phyloP scores from a whole-genome alignment of 495 filamentous ascomycete species.

The Trichodelitschia bisporula region DNA sequence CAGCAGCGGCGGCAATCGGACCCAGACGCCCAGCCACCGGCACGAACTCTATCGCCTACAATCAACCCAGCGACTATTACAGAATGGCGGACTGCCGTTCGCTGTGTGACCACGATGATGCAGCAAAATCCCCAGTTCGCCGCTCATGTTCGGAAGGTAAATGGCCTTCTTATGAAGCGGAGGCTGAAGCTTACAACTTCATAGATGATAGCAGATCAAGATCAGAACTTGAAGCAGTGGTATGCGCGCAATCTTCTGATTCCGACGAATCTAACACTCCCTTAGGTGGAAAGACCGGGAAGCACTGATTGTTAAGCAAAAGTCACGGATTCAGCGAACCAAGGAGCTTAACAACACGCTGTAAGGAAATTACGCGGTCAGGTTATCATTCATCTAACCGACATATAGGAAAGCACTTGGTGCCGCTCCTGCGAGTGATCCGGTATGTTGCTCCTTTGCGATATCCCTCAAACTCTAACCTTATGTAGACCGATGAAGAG shows the following conservation, averaged over 20 bases:
- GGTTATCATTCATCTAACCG: constrained; percentile 16
- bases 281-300: constrained; percentile 20
- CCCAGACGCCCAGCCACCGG: too few relatives aligned
- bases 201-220: constrained; percentile 39
- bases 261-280: constrained; percentile 2
- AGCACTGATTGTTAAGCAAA: constrained; percentile 26
- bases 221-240: constrained; percentile 41
- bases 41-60: constrained; percentile 1
- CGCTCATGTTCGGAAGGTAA: too few relatives aligned
- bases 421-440: too few relatives aligned
- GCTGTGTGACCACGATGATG: constrained; percentile 35
- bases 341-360: constrained; percentile 25
- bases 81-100: constrained; percentile 36
- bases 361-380: constrained; percentile 14
- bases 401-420: constrained; percentile 10
- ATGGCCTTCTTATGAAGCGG: too few relatives aligned
- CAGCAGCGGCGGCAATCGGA: too few relatives aligned
- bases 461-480: too few relatives aligned
- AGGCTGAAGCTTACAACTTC: too few relatives aligned
- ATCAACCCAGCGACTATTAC: constrained; percentile 34
- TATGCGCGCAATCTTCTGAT: constrained; percentile 10
- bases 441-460: too few relatives aligned
- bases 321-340: constrained; percentile 22
- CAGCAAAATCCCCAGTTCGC: too few relatives aligned
- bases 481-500: constrained; percentile 18